Conservation (phyloP, 768 basidiomycete species). For the Mycena galericulata region DNA sequence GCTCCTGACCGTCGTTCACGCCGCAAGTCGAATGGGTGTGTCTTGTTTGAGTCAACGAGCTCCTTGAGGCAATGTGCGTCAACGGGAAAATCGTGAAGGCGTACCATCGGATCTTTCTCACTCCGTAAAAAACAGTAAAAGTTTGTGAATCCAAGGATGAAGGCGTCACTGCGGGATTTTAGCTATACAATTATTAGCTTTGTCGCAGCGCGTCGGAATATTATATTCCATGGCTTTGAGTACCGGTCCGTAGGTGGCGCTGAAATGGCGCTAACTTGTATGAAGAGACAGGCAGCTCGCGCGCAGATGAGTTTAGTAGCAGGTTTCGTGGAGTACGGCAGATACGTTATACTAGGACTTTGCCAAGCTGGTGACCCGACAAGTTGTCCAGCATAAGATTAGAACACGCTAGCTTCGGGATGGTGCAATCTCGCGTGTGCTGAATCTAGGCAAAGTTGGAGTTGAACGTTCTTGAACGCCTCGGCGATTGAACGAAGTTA, state of each 20-base stretch:
- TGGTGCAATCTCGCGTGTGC: constrained; percentile 21
- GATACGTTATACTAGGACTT: constrained; percentile 1
- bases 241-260: not conserved
- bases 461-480: not conserved
- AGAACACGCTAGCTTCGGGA: constrained; percentile 25
- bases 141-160: not conserved
- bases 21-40: constrained; percentile 20
- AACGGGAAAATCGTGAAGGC: not conserved
- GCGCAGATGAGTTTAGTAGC: constrained; percentile 1
- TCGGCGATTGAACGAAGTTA: constrained; percentile 19
- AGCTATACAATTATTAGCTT: constrained; percentile 13
- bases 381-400: constrained; percentile 20
- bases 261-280: not conserved
- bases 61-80: constrained; percentile 7
- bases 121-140: constrained; percentile 19
- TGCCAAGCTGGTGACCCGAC: not conserved
- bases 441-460: not conserved
- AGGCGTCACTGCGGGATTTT: constrained; percentile 17
- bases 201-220: not conserved
- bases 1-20: not conserved
- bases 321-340: constrained; percentile 12
- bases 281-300: constrained; percentile 10
- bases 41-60: constrained; percentile 14
- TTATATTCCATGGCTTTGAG: not conserved
- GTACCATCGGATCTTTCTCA: constrained; percentile 3